Evolutionary conservation across 805 yeast species (phyloP).

Genomic region (Kodamaea leandrae): DNA sequence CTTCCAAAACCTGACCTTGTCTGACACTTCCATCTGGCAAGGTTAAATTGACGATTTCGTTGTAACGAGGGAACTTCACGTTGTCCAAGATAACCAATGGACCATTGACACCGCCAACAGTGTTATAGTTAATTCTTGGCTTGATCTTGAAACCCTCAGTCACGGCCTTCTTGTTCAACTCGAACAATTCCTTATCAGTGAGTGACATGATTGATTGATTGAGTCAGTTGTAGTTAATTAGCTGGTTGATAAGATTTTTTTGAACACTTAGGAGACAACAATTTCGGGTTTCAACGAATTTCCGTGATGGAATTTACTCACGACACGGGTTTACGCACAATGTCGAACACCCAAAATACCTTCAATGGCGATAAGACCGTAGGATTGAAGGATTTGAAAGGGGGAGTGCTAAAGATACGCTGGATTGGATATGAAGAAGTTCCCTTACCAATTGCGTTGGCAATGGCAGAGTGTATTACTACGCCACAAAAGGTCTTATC

Average conservation of each 20-base stretch:
- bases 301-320: constrained; percentile 8
- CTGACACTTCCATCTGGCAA: constrained; percentile 92
- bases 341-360: no score
- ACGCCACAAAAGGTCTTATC: not conserved
- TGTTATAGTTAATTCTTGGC: constrained; percentile 90
- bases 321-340: not conserved
- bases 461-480: no score
- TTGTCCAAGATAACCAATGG: constrained; percentile 77
- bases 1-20: constrained; percentile 98
- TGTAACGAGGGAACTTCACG: constrained; percentile 63
- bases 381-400: no score
- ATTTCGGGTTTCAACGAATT: constrained; percentile 2
- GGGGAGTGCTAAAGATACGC: no score
- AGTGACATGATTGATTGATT: constrained; percentile 26
- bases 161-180: constrained; percentile 87
- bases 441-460: no score
- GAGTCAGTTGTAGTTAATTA: constrained; percentile 5
- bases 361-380: no score
- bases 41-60: constrained; percentile 95
- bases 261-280: constrained; percentile 5
- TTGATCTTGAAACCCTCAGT: constrained; percentile 87
- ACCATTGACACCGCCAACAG: constrained; percentile 98
- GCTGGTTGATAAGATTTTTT: constrained; percentile 7
- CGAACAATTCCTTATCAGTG: constrained; percentile 49
- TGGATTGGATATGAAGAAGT: no score